Evolutionary conservation across 202 grass and related monocot species (phyloP).

Genomic region (Elaeis oleifera): DNA sequence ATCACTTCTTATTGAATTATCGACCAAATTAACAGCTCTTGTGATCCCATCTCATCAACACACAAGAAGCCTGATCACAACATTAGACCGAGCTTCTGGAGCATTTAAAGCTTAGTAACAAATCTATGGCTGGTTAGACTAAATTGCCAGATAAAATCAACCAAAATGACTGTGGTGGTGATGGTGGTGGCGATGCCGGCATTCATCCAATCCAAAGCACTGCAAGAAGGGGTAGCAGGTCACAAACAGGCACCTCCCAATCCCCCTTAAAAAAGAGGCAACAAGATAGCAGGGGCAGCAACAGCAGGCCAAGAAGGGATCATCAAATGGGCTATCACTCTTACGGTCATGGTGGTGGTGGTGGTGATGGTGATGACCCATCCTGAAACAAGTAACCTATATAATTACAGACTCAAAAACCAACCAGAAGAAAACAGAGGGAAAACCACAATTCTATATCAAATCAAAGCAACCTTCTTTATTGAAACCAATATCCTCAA

Average conservation of each 20-base stretch:
- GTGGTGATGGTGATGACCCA: constrained; percentile 8
- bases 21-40: too few species aligned
- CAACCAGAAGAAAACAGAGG: too few species aligned
- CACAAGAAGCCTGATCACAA: too few species aligned
- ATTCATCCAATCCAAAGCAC: constrained; percentile 2
- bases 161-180: neutral
- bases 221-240: constrained; percentile 3
- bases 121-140: neutral
- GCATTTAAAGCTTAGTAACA: neutral
- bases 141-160: neutral
- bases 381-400: neutral
- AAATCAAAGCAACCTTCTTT: too few species aligned
- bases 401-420: too few species aligned
- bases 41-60: too few species aligned
- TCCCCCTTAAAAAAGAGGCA: neutral
- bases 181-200: neutral
- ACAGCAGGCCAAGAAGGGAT: constrained; percentile 8
- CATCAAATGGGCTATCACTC: neutral
- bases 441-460: too few species aligned
- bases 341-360: neutral
- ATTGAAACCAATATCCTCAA: too few species aligned
- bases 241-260: neutral
- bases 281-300: constrained; percentile 11
- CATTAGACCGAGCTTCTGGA: too few species aligned
- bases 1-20: too few species aligned